Evolutionary conservation across 2,329 filamentous ascomycete genomes (phyloP).

Genomic region (Fusarium praegraminearum): DNA sequence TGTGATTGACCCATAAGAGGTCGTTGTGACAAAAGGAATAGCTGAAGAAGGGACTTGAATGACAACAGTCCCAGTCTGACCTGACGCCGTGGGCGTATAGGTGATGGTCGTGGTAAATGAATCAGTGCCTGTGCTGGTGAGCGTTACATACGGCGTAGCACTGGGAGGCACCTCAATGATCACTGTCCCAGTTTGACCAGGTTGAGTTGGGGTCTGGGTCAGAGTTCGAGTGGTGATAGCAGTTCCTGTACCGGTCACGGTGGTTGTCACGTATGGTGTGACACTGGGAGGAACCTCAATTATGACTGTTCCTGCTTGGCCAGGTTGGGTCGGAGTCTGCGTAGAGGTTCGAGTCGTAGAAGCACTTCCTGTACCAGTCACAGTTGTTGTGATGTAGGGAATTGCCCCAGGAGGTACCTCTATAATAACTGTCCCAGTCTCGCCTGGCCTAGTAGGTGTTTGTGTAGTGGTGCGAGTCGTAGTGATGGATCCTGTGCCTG

Average conservation of each 20-base stretch:
- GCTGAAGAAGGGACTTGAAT: neutral
- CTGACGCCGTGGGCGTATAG: neutral
- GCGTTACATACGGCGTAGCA: neutral
- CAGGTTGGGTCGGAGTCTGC: neutral
- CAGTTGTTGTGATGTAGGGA: neutral
- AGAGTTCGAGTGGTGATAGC: neutral
- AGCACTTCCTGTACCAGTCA: neutral
- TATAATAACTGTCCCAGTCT: neutral
- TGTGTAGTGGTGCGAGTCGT: neutral
- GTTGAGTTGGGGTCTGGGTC: neutral
- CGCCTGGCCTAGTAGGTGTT: neutral
- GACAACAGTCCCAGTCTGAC: constrained; percentile 5
- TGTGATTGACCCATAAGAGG: neutral
- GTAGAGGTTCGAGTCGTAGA: neutral
- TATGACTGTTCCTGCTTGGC: neutral
- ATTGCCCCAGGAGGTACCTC: neutral
- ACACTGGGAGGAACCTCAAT: neutral
- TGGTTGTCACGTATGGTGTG: neutral
- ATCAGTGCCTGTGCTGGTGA: neutral
- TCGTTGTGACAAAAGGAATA: constrained; percentile 8
- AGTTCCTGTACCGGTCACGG: neutral
- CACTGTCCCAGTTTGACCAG: neutral
- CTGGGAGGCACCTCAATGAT: neutral
- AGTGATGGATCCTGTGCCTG: neutral
- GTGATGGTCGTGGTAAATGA: neutral